These are phyloP conservation scores for Mortierella sp. DNA, from an alignment of 371 early-diverging fungal species.

Conservation along the genomic window DNA sequence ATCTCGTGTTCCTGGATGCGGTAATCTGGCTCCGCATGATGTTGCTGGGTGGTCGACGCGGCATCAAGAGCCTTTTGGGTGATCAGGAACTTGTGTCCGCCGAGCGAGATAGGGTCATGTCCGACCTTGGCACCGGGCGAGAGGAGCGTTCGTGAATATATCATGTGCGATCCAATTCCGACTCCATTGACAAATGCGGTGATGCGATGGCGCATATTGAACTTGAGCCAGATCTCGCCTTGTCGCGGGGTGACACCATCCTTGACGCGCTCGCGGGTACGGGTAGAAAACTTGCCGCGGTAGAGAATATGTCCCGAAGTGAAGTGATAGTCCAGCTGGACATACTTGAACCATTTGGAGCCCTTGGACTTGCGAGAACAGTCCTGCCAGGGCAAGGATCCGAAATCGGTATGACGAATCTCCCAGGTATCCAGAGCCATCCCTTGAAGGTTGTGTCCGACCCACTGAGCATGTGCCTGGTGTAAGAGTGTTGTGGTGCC, in stretches of 20 bases:
- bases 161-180: slow-evolving; percentile 83
- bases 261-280: slow-evolving; percentile 11
- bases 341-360: slow-evolving; percentile 40
- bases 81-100: slow-evolving; percentile 30
- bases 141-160: slow-evolving; percentile 75
- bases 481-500: not conserved
- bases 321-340: slow-evolving; percentile 72
- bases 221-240: slow-evolving; percentile 57
- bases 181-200: slow-evolving; percentile 78
- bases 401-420: slow-evolving; percentile 55
- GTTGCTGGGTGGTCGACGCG: not conserved
- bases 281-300: slow-evolving; percentile 54
- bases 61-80: slow-evolving; percentile 17
- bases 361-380: slow-evolving; percentile 34
- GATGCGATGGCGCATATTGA: slow-evolving; percentile 81
- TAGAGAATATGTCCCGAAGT: slow-evolving; percentile 80
- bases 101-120: slow-evolving; percentile 72
- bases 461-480: slow-evolving; percentile 16
- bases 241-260: slow-evolving; percentile 37
- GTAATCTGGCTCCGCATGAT: not conserved
- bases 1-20: slow-evolving; percentile 61
- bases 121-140: slow-evolving; percentile 80
- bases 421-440: slow-evolving; percentile 31
- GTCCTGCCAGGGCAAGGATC: slow-evolving; percentile 62
- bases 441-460: slow-evolving; percentile 10